A percentile compares a stretch with the other conserved stretches of the same genome.
phyloP scores from a whole-genome alignment of 441 rosid species.

The Cnidoscolus chayamansa region DNA sequence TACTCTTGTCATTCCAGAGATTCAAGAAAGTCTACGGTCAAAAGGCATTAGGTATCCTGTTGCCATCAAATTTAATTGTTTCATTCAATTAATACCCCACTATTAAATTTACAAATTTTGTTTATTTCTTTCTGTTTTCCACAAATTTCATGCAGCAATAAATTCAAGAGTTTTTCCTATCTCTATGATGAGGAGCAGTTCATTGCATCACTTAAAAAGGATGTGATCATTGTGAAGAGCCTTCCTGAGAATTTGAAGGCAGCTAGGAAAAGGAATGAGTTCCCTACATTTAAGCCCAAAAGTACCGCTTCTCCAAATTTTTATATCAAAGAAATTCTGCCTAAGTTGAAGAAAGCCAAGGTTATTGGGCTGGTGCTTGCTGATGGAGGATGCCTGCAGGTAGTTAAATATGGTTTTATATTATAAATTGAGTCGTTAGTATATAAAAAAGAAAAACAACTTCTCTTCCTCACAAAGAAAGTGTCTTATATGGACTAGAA shows the following conservation, averaged over 20 bases:
- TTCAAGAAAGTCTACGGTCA: slow-evolving; percentile 83
- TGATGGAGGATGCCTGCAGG: slow-evolving; percentile 97
- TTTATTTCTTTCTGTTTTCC: slow-evolving; percentile 14
- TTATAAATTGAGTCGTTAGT: no score
- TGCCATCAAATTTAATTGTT: slow-evolving; percentile 18
- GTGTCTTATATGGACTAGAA: no score
- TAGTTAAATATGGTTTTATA: slow-evolving; percentile 27
- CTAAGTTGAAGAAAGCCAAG: slow-evolving; percentile 60
- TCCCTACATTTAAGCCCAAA: slow-evolving; percentile 76
- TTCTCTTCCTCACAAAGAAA: no score
- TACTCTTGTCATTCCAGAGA: slow-evolving; percentile 99
- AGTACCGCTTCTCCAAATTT: slow-evolving; percentile 67
- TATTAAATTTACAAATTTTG: slow-evolving; percentile 16
- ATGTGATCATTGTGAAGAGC: slow-evolving; percentile 59
- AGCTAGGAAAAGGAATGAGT: slow-evolving; percentile 73
- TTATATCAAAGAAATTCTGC: slow-evolving; percentile 78
- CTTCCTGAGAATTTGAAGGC: slow-evolving; percentile 79
- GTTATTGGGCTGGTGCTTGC: slow-evolving; percentile 71
- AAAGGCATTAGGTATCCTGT: slow-evolving; percentile 80
- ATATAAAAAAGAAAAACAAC: no score
- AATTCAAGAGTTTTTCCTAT: slow-evolving; percentile 95
- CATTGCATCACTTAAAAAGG: slow-evolving; percentile 82
- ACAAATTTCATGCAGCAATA: slow-evolving; percentile 45
- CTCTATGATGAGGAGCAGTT: slow-evolving; percentile 91
- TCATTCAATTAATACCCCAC: slow-evolving; percentile 21